Evolutionary conservation across 1,139 yeast species (phyloP), one percentile per base, ranked within the genome.

Genomic region (Eremothecium gossypii): DNA sequence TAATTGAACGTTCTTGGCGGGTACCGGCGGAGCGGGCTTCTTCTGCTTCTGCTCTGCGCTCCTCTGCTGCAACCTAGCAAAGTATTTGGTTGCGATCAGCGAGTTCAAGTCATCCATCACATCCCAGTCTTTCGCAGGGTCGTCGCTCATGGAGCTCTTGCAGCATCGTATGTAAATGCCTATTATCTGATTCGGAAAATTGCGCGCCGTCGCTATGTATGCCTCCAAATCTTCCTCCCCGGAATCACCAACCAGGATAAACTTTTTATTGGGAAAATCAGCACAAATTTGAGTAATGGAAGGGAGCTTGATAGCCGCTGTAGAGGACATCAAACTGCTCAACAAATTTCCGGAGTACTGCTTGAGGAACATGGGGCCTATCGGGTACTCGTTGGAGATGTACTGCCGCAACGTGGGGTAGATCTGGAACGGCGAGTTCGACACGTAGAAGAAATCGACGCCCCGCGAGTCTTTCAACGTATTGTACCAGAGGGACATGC

Each of bases 161-260:
- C 93, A 87, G 41, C 83, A 83, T 41, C 98, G 69, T 36, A 93
- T 83, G 59, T 79, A 87, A 6, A 93, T 85, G 1, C 83, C 93
- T 27, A 73, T 51, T 0, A 91, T 69, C 49, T 76, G 81, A 6
- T 68, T 65, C 0, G 95, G 94, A 53, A 67, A 77, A 27, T 61
- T 52, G 31, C 66, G 62, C 0, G 95, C 86, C 31, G 86, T 65
- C 32, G 82, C 83, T 5, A 77, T 73, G 58, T 91, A 93, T 0
- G 97, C 95, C 57, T 93, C 98, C 38, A 91, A 68, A 64, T 93
- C 99, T 49, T 81, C 80, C 58, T 93, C 98, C 1, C 98, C 97
- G 1, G 96, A 82, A 60, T 93, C 99, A 14, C 99, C 99, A 23
- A 91, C 73, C 43, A 95, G 69, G 14, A 91, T 70, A 57, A 91